phyloP scores from a whole-genome alignment of 2,329 filamentous ascomycete species.

The Claviceps fusiformis region DNA sequence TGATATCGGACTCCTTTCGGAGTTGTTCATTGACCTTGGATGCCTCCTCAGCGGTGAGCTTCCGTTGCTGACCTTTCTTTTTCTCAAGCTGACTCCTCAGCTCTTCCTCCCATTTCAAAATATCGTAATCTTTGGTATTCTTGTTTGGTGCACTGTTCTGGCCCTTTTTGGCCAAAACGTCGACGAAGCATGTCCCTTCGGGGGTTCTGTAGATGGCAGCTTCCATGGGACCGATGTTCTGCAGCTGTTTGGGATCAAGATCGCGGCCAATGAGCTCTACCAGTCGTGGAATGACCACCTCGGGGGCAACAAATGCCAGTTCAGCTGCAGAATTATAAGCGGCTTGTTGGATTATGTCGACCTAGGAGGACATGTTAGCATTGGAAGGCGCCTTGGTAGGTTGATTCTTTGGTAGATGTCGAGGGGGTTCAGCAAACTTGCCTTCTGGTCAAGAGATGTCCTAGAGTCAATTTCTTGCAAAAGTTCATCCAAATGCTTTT shows the following conservation, averaged over 20 bases:
- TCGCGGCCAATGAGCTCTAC: constrained; percentile 62
- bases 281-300: constrained; percentile 62
- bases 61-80: constrained; percentile 86
- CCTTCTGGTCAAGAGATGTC: constrained; percentile 37
- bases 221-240: constrained; percentile 68
- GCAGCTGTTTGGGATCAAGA: constrained; percentile 55
- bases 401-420: no score
- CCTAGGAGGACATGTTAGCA: constrained; percentile 11
- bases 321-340: constrained; percentile 80
- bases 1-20: constrained; percentile 71
- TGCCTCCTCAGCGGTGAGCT: constrained; percentile 78
- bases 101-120: constrained; percentile 93
- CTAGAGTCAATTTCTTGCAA: constrained; percentile 50
- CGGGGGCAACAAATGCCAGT: constrained; percentile 83
- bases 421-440: constrained; percentile 15
- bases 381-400: background rate
- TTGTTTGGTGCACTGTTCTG: constrained; percentile 62
- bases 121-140: constrained; percentile 89
- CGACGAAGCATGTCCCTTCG: constrained; percentile 76
- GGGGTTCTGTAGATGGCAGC: constrained; percentile 87
- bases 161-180: constrained; percentile 76
- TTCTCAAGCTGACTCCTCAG: constrained; percentile 73
- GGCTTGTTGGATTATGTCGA: constrained; percentile 42
- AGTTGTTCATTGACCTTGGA: constrained; percentile 85
- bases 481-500: constrained; percentile 47